Base-by-base conservation (phyloP, 2,329 filamentous ascomycete species). In the Aureobasidium sp. region DNA sequence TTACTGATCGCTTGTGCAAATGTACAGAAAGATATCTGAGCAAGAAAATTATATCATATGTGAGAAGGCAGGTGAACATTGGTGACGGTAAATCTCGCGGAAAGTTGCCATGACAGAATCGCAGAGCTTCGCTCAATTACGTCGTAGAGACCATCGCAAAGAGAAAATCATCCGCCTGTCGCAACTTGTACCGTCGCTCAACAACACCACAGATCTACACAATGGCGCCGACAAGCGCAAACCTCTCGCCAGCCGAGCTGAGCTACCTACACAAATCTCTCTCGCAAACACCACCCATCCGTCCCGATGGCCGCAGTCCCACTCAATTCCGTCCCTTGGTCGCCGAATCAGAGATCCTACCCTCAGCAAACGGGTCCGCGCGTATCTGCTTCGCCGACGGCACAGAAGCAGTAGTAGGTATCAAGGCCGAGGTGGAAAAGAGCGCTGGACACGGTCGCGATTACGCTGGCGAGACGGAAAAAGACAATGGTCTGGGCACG, bases 361-460 rank as follows among this genome's bases (percentile, higher is more conserved):
- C 96, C 0, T 90, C 91, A 54, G 92, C 95, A 20, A 97, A 98
- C 75, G 96, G 96, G 68, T 97, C 93, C 79, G 95, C 96, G 67
- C 90, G 97, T 40, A 92, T 99, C 54, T 97, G 95, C 71, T 97
- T 98, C 77, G 90, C 94, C 4, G 96, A 99, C 78, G 96, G 96
- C 59, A 97, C 94, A 1, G 96, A 99, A 80, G 96, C 96, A 9
- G 91, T 99, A 68, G 96, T 98, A 8, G 96, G 96, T 53, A 91
- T 98, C 68, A 99, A 98, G 81, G 94, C 93, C 0, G 95, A 98
- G 81, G 93, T 98, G 5, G 94, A 97, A 78, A 91, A 88, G 82
- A 94, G 91, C 23, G 72, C 69, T 40, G 51, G 60, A 27, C 51
- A 56, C 70, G 72, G 72, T 69, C 69, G 68, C 53, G 67, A 58